Conservation (phyloP, 768 basidiomycete species). For the Nidula microcarpa region DNA sequence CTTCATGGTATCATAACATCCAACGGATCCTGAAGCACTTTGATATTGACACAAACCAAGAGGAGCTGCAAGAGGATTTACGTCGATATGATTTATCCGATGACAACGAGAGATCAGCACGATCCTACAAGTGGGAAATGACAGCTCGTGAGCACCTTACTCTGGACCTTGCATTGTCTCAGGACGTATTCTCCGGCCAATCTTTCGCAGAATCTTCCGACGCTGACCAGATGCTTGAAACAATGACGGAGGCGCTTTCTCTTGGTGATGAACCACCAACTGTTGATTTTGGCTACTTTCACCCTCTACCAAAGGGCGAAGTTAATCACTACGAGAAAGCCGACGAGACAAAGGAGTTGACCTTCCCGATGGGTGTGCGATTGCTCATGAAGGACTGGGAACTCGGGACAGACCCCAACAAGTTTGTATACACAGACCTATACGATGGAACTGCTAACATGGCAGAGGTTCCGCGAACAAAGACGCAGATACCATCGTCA, state of each 20-base stretch:
- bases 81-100: constrained; percentile 38
- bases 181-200: constrained; percentile 50
- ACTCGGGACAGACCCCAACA: constrained; percentile 44
- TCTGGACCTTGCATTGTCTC: constrained; percentile 60
- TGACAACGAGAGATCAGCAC: constrained; percentile 29
- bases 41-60: constrained; percentile 32
- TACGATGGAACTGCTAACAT: constrained; percentile 34
- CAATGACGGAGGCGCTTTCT: constrained; percentile 58
- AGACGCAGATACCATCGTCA: not conserved
- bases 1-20: constrained; percentile 56
- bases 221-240: constrained; percentile 37
- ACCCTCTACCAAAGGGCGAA: constrained; percentile 37
- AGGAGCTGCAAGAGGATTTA: constrained; percentile 33
- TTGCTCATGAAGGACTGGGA: constrained; percentile 71
- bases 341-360: constrained; percentile 8
- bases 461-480: not conserved
- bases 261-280: constrained; percentile 54
- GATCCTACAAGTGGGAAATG: constrained; percentile 43
- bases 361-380: constrained; percentile 50
- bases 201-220: constrained; percentile 26
- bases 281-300: constrained; percentile 60
- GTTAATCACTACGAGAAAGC: constrained; percentile 17
- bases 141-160: constrained; percentile 59
- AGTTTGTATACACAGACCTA: constrained; percentile 52
- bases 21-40: constrained; percentile 38